Evolutionary conservation across 2,329 filamentous ascomycete species (phyloP).

Genomic region (Trichoderma sp.): DNA sequence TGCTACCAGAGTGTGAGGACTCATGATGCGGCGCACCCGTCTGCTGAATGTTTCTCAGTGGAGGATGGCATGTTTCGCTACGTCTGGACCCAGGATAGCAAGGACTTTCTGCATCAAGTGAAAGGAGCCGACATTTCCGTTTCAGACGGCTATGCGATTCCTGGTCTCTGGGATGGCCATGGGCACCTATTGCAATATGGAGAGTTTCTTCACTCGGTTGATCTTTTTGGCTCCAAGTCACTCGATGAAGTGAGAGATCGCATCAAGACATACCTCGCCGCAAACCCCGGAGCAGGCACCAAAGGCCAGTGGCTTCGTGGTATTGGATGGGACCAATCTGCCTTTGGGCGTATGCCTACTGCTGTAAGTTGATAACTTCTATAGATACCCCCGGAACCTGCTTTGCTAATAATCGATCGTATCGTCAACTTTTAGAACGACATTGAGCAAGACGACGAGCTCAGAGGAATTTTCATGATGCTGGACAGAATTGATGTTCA

Average conservation of each 20-base stretch:
- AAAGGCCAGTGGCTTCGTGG: slow-evolving; percentile 61
- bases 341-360: slow-evolving; percentile 62
- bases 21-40: slow-evolving; percentile 34
- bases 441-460: slow-evolving; percentile 49
- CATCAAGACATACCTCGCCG: slow-evolving; percentile 49
- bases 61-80: slow-evolving; percentile 48
- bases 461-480: slow-evolving; percentile 62
- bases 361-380: slow-evolving; percentile 45
- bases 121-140: slow-evolving; percentile 16
- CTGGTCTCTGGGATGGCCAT: slow-evolving; percentile 69
- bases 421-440: slow-evolving; percentile 41
- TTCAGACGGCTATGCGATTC: slow-evolving; percentile 54
- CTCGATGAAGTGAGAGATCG: slow-evolving; percentile 53
- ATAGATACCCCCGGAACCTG: not conserved
- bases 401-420: not conserved
- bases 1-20: slow-evolving; percentile 43
- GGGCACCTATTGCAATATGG: slow-evolving; percentile 65
- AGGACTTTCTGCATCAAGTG: slow-evolving; percentile 26
- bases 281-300: slow-evolving; percentile 51
- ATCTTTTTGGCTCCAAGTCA: slow-evolving; percentile 58
- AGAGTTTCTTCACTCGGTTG: slow-evolving; percentile 64
- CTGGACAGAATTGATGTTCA: slow-evolving; percentile 68
- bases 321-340: slow-evolving; percentile 68
- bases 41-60: slow-evolving; percentile 56
- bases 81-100: slow-evolving; percentile 41